Percentiles rank a stretch among this genome's conserved stretches.
phyloP scores from a whole-genome alignment of 1,284 basidiomycete species.

The Amylostereum areolatum region DNA sequence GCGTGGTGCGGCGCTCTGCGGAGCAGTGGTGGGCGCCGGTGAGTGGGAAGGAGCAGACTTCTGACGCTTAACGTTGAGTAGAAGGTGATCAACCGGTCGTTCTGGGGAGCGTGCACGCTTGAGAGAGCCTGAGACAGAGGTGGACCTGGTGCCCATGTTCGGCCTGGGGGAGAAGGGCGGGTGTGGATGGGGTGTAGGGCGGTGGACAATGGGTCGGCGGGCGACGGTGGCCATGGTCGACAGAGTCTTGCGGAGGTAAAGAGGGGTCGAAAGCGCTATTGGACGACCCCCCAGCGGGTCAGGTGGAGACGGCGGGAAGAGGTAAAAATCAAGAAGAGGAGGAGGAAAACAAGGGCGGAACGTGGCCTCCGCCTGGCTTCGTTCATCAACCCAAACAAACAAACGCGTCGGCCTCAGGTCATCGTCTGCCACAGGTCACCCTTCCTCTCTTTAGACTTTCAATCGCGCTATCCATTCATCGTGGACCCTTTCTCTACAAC shows the following conservation, averaged over 20 bases:
- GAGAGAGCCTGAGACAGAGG: constrained; percentile 15
- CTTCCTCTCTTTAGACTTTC: too few relatives aligned
- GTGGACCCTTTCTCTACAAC: too few relatives aligned
- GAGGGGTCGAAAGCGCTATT: not conserved
- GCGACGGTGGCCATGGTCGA: constrained; percentile 33
- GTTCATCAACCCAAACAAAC: constrained; percentile 10
- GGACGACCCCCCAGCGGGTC: not conserved
- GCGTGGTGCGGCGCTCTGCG: constrained; percentile 17
- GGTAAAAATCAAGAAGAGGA: constrained; percentile 6
- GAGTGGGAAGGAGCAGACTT: constrained; percentile 23
- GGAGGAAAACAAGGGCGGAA: constrained; percentile 1
- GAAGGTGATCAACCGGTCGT: constrained; percentile 27
- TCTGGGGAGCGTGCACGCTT: constrained; percentile 70
- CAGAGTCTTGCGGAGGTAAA: constrained; percentile 11
- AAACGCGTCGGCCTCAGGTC: constrained; percentile 18
- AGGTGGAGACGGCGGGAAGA: not conserved
- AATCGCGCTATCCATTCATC: too few relatives aligned
- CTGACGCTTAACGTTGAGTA: constrained; percentile 26
- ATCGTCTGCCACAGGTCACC: too few relatives aligned
- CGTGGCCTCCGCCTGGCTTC: not conserved
- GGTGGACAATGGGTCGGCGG: constrained; percentile 28
- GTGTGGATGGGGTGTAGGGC: constrained; percentile 11
- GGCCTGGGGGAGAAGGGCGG: constrained; percentile 9
- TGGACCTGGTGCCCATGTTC: constrained; percentile 1
- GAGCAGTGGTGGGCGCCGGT: constrained; percentile 15